Conservation (phyloP, 306 rosid genomes). For the Abrus precatorius region DNA sequence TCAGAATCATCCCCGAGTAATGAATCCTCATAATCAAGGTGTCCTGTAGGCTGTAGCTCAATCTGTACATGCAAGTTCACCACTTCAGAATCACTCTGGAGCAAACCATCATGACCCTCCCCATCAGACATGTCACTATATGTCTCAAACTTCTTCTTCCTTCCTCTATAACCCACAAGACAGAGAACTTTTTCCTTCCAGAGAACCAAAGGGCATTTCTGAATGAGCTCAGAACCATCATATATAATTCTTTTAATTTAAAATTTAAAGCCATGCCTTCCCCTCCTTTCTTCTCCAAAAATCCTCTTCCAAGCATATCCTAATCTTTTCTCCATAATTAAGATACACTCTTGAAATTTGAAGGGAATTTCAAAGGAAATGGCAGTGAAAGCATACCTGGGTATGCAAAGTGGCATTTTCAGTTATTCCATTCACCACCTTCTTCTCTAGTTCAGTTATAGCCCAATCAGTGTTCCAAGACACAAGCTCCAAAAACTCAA, state of each 20-base stretch:
- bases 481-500: constrained; percentile 82
- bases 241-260: not conserved
- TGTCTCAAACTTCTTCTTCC: constrained; percentile 69
- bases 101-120: constrained; percentile 56
- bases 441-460: constrained; percentile 85
- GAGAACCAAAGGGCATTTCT: constrained; percentile 76
- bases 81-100: constrained; percentile 54
- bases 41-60: constrained; percentile 50
- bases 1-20: constrained; percentile 52
- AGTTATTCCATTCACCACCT: constrained; percentile 48
- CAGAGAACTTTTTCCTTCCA: constrained; percentile 79
- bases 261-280: no score
- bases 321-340: constrained; percentile 65
- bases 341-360: constrained; percentile 65
- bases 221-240: constrained; percentile 74
- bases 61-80: constrained; percentile 51
- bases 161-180: constrained; percentile 62
- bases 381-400: constrained; percentile 56
- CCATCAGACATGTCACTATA: constrained; percentile 66
- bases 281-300: no score
- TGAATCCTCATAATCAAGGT: constrained; percentile 49
- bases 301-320: constrained; percentile 10
- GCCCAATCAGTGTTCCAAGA: constrained; percentile 85
- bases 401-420: not conserved
- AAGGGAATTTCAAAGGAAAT: constrained; percentile 84